Conservation (phyloP, 345 rosid genomes). For the Dipteronia dyeriana region DNA sequence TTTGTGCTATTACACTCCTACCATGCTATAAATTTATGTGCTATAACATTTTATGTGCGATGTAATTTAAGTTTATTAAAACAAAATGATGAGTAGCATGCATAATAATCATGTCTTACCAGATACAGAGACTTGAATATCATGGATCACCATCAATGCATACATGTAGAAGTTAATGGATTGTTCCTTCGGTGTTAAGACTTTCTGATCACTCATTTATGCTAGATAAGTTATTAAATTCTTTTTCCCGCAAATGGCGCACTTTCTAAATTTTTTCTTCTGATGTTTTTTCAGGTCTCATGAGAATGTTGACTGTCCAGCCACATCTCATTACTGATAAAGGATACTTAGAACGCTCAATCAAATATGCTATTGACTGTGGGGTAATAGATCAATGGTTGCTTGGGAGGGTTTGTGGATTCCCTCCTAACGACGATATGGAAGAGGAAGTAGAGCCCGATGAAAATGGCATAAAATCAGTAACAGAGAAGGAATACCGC, state of each 20-base stretch:
- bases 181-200: not conserved
- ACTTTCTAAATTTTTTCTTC: slow-evolving; percentile 15
- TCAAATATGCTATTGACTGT: slow-evolving; percentile 74
- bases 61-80: not conserved
- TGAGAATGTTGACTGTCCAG: slow-evolving; percentile 85
- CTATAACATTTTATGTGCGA: not conserved
- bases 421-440: slow-evolving; percentile 66
- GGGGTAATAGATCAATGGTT: slow-evolving; percentile 89
- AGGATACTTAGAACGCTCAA: slow-evolving; percentile 60
- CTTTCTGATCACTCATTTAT: not conserved
- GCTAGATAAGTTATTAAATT: not conserved
- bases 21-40: not conserved
- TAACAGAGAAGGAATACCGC: slow-evolving; percentile 60
- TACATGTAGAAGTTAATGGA: not conserved
- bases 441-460: slow-evolving; percentile 58
- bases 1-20: not conserved
- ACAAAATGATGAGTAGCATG: not conserved
- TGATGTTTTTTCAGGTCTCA: slow-evolving; percentile 52
- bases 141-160: not conserved
- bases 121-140: not conserved
- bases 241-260: not conserved
- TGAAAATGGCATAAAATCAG: slow-evolving; percentile 51
- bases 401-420: slow-evolving; percentile 59
- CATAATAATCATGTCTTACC: not conserved
- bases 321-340: slow-evolving; percentile 63